These are phyloP conservation scores for Graphium sp. DNA, from an alignment of 2,329 filamentous ascomycete genomes.

Conservation along the genomic window DNA sequence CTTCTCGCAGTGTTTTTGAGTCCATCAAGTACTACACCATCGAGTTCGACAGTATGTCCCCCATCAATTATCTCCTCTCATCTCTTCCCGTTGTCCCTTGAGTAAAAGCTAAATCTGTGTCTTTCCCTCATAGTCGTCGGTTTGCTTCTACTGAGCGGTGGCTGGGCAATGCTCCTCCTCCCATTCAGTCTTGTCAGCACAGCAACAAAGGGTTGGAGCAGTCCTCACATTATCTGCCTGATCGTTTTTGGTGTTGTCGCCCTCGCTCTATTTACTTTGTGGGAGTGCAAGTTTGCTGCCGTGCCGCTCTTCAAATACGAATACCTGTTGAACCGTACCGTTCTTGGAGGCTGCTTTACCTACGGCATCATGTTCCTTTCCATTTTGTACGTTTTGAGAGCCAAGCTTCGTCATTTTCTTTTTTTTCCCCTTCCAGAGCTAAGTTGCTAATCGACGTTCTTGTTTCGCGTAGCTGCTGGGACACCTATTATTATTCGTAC, in stretches of 20 bases:
- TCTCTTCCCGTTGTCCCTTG: constrained; percentile 8
- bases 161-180: constrained; percentile 33
- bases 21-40: constrained; percentile 33
- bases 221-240: constrained; percentile 25
- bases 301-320: constrained; percentile 39
- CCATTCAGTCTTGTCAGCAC: constrained; percentile 25
- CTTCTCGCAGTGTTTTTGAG: constrained; percentile 26
- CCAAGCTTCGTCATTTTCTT: not conserved
- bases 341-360: constrained; percentile 25
- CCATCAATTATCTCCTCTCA: not conserved
- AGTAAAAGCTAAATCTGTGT: constrained; percentile 3
- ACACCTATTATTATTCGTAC: constrained; percentile 33
- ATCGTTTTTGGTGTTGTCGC: constrained; percentile 31
- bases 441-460: constrained; percentile 1
- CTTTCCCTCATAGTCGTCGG: constrained; percentile 19
- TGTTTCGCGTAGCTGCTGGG: constrained; percentile 19
- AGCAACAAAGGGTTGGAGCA: constrained; percentile 20
- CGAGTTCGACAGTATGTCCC: constrained; percentile 35
- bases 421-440: not conserved
- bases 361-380: constrained; percentile 21
- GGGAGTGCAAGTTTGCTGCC: constrained; percentile 38
- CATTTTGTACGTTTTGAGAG: constrained; percentile 16
- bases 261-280: constrained; percentile 30
- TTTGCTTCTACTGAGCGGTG: constrained; percentile 30
- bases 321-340: constrained; percentile 30